Evolutionary conservation across 1,284 basidiomycete species (phyloP), one percentile per base, ranked within the genome.

Genomic region (Malassezia nana): DNA sequence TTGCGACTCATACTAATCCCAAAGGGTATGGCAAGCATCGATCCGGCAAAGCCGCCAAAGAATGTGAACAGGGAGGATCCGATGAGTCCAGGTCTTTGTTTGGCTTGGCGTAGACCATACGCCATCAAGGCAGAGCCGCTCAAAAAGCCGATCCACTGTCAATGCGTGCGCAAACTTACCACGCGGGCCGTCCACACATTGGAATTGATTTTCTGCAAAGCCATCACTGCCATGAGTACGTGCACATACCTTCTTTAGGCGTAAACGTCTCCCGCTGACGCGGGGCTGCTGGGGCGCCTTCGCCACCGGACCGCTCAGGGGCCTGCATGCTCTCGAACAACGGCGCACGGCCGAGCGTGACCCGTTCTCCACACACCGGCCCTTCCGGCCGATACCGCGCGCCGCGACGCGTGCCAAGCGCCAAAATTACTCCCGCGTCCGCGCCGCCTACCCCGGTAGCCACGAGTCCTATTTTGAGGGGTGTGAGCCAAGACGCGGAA

Each of bases 141-240:
- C 24, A 51, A 6, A 41, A 56, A 56, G 32, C 54, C 54, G 10
- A 42, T 15, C 51, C 46, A 20, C 32, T n/a, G 25, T 29, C 24
- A 42, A 13, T 29, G 28, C 18, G 15, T 13, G 1, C 28, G 4
- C 7, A 20, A 15, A 52, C 50, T n/a, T 25, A 55, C 52, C 24
- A 49, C n/a, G 4, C 54, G 30, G 8, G 48, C 47, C 20, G 39
- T 43, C 48, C 42, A 46, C 22, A 56, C 54, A 51, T 56, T 56
- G 3, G 32, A 24, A 24, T 35, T 28, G 26, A 56, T 51, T 16
- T 50, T 6, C 4, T 49, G 54, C n/a, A 56, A 33, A 3, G 44
- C 54, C 5, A 44, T 47, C 16, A 46, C 53, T 55, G n/a, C 12
- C 12, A 5, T 38, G 38, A 47, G 10, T 18, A 28, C 18, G n/a